Evolutionary conservation across 2,329 filamentous ascomycete genomes (phyloP).

Genomic region (Nectriaceae sp.): DNA sequence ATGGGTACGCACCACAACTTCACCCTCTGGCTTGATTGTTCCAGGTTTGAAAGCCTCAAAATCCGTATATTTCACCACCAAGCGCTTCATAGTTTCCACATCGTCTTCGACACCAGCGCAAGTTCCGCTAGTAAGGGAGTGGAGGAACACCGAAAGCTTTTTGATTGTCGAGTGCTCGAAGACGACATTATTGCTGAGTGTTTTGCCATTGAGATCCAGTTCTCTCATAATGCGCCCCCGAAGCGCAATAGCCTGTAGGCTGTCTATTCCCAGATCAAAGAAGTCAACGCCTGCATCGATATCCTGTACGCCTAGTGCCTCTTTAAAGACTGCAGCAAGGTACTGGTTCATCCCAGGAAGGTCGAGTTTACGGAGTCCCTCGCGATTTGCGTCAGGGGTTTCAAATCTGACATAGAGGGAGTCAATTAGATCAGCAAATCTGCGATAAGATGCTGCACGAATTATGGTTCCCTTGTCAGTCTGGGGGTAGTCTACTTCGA

Average conservation of each 20-base stretch:
- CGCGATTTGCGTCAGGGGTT: conserved; percentile 5
- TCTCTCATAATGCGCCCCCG: conserved; percentile 52
- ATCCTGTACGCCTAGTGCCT: conserved; percentile 21
- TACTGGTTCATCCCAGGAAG: conserved; percentile 34
- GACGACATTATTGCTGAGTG: conserved; percentile 56
- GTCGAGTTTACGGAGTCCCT: conserved; percentile 1
- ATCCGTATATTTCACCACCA: conserved; percentile 40
- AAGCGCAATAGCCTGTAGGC: conserved; percentile 58
- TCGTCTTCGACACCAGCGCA: conserved; percentile 20
- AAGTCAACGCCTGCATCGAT: conserved; percentile 45
- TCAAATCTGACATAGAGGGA: conserved; percentile 33
- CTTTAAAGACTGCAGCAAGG: conserved; percentile 20
- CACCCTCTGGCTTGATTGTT: conserved; percentile 24
- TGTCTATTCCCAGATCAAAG: conserved; percentile 60
- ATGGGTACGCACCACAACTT: conserved; percentile 31
- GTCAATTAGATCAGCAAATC: conserved; percentile 47
- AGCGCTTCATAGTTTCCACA: conserved; percentile 32
- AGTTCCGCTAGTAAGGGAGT: conserved; percentile 23
- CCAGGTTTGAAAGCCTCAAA: conserved; percentile 30
- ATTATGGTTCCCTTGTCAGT: conserved; percentile 59
- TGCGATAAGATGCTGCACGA: conserved; percentile 48
- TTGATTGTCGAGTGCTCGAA: conserved; percentile 50
- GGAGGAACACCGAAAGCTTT: conserved; percentile 20
- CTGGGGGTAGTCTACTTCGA: conserved; percentile 45
- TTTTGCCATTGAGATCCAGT: conserved; percentile 48